Evolutionary conservation across 2,329 filamentous ascomycete genomes (phyloP).

Genomic region (Trichoderma simmonsii): DNA sequence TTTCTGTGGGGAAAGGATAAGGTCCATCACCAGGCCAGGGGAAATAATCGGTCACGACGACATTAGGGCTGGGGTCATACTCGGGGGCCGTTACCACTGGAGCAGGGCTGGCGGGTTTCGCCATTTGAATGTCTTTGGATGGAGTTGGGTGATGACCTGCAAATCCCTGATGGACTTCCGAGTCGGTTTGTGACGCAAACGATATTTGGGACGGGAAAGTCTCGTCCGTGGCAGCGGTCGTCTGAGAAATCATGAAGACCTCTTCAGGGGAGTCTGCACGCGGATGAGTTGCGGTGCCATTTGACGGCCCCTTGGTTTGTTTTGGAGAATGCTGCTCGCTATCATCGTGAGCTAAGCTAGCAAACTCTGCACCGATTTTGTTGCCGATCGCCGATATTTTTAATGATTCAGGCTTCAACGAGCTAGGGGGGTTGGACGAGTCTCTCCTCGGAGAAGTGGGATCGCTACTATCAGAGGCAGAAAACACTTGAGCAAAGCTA

Average conservation of each 20-base stretch:
- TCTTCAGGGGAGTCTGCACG: slow-evolving; percentile 36
- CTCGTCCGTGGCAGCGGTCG: slow-evolving; percentile 39
- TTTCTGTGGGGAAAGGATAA: slow-evolving; percentile 47
- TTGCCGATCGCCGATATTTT: slow-evolving; percentile 28
- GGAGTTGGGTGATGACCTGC: slow-evolving; percentile 16
- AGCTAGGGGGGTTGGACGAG: slow-evolving; percentile 22
- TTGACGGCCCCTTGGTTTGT: slow-evolving; percentile 6
- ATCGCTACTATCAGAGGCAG: slow-evolving; percentile 49
- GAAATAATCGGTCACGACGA: slow-evolving; percentile 58
- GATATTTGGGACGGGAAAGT: slow-evolving; percentile 31
- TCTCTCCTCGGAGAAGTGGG: slow-evolving; percentile 20
- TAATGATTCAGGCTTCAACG: slow-evolving; percentile 29
- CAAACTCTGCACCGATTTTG: slow-evolving; percentile 39
- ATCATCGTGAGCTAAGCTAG: slow-evolving; percentile 46
- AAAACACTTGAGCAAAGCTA: slow-evolving; percentile 58
- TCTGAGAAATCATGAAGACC: slow-evolving; percentile 46
- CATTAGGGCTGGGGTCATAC: slow-evolving; percentile 39
- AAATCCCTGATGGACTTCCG: slow-evolving; percentile 22
- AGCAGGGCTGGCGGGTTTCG: slow-evolving; percentile 26
- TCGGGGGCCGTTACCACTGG: slow-evolving; percentile 31
- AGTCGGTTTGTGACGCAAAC: slow-evolving; percentile 30
- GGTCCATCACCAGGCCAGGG: slow-evolving; percentile 56
- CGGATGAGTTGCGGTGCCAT: background rate
- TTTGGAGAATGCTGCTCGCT: slow-evolving; percentile 32
- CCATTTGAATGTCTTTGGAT: slow-evolving; percentile 21